phyloP scores from a whole-genome alignment of 1,139 yeast species.

The Suhomyces ambrosiae region DNA sequence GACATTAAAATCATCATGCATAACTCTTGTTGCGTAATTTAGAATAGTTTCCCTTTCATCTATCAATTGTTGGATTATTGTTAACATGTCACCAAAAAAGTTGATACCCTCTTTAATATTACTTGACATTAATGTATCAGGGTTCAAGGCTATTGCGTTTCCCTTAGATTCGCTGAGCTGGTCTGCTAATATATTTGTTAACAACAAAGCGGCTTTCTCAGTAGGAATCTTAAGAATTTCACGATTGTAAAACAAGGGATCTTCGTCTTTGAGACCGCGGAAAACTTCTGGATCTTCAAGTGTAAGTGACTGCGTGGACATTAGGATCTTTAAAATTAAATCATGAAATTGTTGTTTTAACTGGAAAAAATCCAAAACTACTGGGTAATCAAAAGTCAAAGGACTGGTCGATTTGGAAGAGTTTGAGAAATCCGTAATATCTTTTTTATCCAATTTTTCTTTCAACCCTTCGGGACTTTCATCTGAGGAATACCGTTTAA shows the following conservation, averaged over 20 bases:
- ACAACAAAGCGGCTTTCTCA: constrained; percentile 53
- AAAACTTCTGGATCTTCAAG: constrained; percentile 75
- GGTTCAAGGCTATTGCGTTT: constrained; percentile 50
- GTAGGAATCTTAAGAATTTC: constrained; percentile 43
- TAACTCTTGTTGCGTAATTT: constrained; percentile 73
- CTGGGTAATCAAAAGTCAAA: constrained; percentile 57
- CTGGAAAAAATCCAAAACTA: constrained; percentile 73
- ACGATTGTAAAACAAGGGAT: constrained; percentile 45
- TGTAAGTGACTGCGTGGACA: constrained; percentile 72
- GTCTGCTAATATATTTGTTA: constrained; percentile 48
- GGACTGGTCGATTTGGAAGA: constrained; percentile 18
- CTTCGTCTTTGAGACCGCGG: constrained; percentile 61
- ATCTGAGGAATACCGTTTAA: constrained; percentile 30
- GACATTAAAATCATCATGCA: constrained; percentile 71
- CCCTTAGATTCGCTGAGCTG: constrained; percentile 46
- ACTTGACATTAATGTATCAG: constrained; percentile 47
- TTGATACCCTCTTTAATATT: constrained; percentile 50
- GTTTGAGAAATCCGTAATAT: constrained; percentile 6
- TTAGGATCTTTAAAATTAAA: constrained; percentile 57
- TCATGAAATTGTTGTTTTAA: constrained; percentile 76
- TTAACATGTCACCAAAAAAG: constrained; percentile 45
- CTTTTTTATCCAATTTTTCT: constrained; percentile 13
- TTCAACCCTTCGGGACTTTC: constrained; percentile 18
- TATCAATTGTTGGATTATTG: constrained; percentile 56
- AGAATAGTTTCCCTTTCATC: constrained; percentile 71